These are phyloP conservation scores for Guadua angustifolia DNA, from an alignment of 176 grass and related monocot genomes.

Conservation along the genomic window DNA sequence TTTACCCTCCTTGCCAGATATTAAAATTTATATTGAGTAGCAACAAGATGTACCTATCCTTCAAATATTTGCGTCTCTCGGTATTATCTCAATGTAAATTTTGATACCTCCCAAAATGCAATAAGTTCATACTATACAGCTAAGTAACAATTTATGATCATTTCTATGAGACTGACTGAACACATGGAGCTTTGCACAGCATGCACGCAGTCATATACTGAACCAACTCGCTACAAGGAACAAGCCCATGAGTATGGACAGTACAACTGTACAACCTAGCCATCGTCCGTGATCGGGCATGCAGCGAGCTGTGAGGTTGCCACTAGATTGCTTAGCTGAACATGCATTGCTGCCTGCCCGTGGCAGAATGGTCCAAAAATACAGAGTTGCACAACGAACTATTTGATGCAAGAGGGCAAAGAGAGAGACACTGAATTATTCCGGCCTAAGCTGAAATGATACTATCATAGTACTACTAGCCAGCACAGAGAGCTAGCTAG, in stretches of 20 bases:
- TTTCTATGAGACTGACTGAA: neutral
- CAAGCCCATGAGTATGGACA: neutral
- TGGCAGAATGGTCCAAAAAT: constrained; percentile 39
- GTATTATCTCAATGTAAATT: no score
- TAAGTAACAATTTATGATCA: neutral
- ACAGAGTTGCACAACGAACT: neutral
- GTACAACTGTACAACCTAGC: neutral
- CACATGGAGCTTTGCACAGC: neutral
- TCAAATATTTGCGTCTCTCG: no score
- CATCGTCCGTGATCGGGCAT: constrained; percentile 16
- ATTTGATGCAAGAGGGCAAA: constrained; percentile 3
- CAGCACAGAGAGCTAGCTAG: neutral
- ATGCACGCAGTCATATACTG: neutral
- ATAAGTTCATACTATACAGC: neutral
- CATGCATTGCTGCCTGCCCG: constrained; percentile 21
- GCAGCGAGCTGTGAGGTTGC: neutral
- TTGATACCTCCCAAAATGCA: no score
- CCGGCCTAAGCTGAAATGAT: neutral
- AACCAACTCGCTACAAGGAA: neutral
- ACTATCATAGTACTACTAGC: neutral
- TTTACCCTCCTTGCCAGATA: no score
- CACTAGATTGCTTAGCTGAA: neutral
- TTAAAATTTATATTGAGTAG: no score
- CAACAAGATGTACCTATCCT: no score
- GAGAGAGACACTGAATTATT: neutral